These are phyloP conservation scores for Sugiyamaella pinicola DNA, from an alignment of 1,139 yeast species.

Conservation along the genomic window DNA sequence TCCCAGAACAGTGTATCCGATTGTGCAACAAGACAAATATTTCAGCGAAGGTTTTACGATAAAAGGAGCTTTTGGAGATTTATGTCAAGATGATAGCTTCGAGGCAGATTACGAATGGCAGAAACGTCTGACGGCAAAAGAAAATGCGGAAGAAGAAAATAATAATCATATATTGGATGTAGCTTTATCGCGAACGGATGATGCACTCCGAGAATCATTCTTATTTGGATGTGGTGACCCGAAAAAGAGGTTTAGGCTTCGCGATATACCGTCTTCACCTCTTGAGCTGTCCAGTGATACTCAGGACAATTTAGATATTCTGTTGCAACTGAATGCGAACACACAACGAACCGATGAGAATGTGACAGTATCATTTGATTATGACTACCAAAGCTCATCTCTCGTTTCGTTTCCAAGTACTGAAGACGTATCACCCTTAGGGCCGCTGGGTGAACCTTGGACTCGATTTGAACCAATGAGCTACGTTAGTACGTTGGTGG, in stretches of 20 bases:
- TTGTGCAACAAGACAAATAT: conserved; percentile 43
- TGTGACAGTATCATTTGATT: background rate
- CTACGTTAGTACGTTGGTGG: background rate
- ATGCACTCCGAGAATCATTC: background rate
- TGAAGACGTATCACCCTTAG: background rate
- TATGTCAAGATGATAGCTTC: conserved; percentile 40
- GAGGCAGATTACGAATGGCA: conserved; percentile 22
- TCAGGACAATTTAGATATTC: conserved; percentile 10
- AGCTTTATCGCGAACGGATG: background rate
- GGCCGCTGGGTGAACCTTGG: conserved; percentile 1
- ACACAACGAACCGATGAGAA: background rate
- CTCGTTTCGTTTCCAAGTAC: background rate
- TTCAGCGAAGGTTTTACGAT: conserved; percentile 52
- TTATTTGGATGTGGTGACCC: conserved; percentile 2
- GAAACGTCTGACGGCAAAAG: background rate
- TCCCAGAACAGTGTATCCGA: conserved; percentile 53
- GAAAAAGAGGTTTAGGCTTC: background rate
- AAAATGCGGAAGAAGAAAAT: background rate
- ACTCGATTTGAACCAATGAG: conserved; percentile 3
- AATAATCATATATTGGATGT: background rate
- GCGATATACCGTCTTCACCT: conserved; percentile 4
- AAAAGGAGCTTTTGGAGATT: conserved; percentile 49
- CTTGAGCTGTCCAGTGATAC: background rate
- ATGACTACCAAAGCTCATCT: background rate
- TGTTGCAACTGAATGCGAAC: background rate